Evolutionary conservation across 2,329 filamentous ascomycete species (phyloP), one percentile per base, ranked within the genome.

Genomic region (Apiospora hydei): DNA sequence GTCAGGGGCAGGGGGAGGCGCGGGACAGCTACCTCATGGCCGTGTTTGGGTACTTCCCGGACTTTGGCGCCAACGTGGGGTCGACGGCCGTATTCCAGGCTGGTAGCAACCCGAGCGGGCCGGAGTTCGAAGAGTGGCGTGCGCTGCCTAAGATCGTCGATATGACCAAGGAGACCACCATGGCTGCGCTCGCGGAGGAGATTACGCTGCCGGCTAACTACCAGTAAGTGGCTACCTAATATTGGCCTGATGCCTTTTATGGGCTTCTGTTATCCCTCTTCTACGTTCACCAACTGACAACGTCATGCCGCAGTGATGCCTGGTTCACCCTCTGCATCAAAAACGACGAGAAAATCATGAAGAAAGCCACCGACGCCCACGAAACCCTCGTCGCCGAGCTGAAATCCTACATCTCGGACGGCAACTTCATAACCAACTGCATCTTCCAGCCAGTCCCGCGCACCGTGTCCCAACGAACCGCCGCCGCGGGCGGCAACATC

Each of bases 401-500:
- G n/a, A 72, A 68, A 64, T 46, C 47, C 18, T 43, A 44, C 14
- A 71, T 75, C 21, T 69, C 73, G n/a, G 72, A 73, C 41, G 69
- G 68, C 21, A 71, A 74, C 38, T 75, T 76, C 51, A 46, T 38
- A 11, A 69, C 73, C 4, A 51, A 66, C 13, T 69, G 75, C 71
- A 69, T 75, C 16, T 38, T 76, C 11, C 75, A 75, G 41, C 75
- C 75, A 14, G 16, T 76, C 8, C 69, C 72, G 11, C 79, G 80
- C 26, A 74, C 82, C 3, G 80, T 82, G 71, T 78, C 77, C 61
- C 73, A 79, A 68, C 75, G 81, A 13, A 82, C 81, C 38, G 73
- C 73, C 4, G 78, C 77, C 41, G 81, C 78, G 69, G 82, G 84
- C 38, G 83, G 82, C 49, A 84, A 83, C 73, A 79, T 85, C 66